A percentile compares a stretch with the other conserved stretches of the same genome.
phyloP scores from a whole-genome alignment of 73 alveolate species.

The Tetrahymena malaccensis region DNA sequence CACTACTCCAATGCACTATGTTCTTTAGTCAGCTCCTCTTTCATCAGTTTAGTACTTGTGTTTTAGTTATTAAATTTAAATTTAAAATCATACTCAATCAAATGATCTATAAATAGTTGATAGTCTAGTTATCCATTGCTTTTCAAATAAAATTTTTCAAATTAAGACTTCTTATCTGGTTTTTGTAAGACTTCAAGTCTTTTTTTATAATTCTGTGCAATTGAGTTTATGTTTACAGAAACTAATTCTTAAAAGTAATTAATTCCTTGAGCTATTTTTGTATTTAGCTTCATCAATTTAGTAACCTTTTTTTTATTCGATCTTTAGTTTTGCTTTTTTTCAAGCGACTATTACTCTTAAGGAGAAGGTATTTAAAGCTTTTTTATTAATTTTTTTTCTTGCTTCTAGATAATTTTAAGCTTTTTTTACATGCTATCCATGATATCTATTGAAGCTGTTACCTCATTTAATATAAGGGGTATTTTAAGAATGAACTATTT shows the following conservation, averaged over 20 bases:
- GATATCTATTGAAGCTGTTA: not conserved
- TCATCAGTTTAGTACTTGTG: not conserved
- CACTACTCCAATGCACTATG: not conserved
- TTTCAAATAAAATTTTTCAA: not conserved
- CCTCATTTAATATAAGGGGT: not conserved
- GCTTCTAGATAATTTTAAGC: not conserved
- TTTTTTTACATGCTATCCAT: not conserved
- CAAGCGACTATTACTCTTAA: no score
- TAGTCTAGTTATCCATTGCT: not conserved
- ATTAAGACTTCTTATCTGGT: not conserved
- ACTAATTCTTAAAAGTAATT: not conserved
- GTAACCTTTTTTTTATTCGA: not conserved
- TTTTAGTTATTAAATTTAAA: not conserved
- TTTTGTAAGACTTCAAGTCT: not conserved
- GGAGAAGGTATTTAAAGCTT: not conserved
- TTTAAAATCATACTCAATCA: not conserved
- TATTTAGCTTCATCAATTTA: not conserved
- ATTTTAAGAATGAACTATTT: not conserved
- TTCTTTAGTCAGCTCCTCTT: not conserved
- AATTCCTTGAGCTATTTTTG: not conserved
- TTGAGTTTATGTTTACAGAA: not conserved
- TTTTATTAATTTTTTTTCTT: no score
- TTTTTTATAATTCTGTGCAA: not conserved
- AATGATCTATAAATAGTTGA: not conserved
- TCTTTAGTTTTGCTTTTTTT: not conserved